phyloP scores from a whole-genome alignment of 306 rosid genomes.

The Purshia tridentata region DNA sequence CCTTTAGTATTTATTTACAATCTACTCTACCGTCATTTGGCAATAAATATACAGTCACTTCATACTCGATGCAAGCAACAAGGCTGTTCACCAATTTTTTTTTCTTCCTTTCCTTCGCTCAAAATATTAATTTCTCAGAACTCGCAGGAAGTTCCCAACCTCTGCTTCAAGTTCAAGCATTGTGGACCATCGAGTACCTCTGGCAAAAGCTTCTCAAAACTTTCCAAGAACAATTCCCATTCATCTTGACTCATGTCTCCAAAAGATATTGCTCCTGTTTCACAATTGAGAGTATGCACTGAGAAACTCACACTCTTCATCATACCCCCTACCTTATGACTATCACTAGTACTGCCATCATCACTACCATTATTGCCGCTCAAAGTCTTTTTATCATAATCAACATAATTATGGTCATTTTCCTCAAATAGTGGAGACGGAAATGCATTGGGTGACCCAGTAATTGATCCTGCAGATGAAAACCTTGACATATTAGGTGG shows the following conservation, averaged over 20 bases:
- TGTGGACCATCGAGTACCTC: slow-evolving; percentile 39
- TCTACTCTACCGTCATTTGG: slow-evolving; percentile 31
- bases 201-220: slow-evolving; percentile 50
- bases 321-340: slow-evolving; percentile 11
- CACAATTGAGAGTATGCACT: slow-evolving; percentile 28
- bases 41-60: slow-evolving; percentile 41
- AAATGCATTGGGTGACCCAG: slow-evolving; percentile 5
- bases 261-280: slow-evolving; percentile 49
- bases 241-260: slow-evolving; percentile 60
- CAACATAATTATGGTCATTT: background rate
- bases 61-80: slow-evolving; percentile 16
- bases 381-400: background rate
- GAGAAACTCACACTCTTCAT: slow-evolving; percentile 39
- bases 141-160: slow-evolving; percentile 52
- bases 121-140: slow-evolving; percentile 30
- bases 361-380: background rate
- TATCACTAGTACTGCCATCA: slow-evolving; percentile 1
- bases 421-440: background rate
- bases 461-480: slow-evolving; percentile 31
- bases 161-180: slow-evolving; percentile 44
- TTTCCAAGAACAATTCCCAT: slow-evolving; percentile 67
- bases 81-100: slow-evolving; percentile 16
- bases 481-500: slow-evolving; percentile 29
- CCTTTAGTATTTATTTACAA: slow-evolving; percentile 44
- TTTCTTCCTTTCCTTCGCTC: slow-evolving; percentile 6